phyloP scores from a whole-genome alignment of 371 early-diverging fungal genomes.

The Rhizopus sp. region DNA sequence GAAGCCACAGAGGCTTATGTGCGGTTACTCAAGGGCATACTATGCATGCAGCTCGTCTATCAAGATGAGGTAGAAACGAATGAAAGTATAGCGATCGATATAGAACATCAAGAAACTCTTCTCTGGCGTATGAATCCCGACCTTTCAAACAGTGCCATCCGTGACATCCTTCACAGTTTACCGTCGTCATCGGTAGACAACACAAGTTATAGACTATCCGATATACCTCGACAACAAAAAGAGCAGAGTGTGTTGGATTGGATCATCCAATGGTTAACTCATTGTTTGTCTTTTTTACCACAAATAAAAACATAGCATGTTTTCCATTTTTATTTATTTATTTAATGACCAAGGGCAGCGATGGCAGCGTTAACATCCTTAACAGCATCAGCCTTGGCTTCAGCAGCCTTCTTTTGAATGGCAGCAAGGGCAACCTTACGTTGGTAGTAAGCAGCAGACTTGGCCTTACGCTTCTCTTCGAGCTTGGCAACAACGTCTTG shows the following conservation, averaged over 20 bases:
- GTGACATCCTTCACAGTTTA: constrained; percentile 4
- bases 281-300: constrained; percentile 5
- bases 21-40: constrained; percentile 19
- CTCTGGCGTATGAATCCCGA: constrained; percentile 30
- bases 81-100: constrained; percentile 11
- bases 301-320: not conserved
- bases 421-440: constrained; percentile 67
- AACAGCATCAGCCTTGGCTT: constrained; percentile 49
- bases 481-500: constrained; percentile 93
- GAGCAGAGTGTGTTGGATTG: not conserved
- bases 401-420: constrained; percentile 53
- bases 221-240: not conserved
- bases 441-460: constrained; percentile 90
- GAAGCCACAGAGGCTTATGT: constrained; percentile 28
- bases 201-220: not conserved
- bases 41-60: constrained; percentile 26
- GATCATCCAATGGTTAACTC: not conserved
- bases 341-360: constrained; percentile 64
- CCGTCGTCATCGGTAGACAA: not conserved
- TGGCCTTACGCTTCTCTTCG: constrained; percentile 97
- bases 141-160: not conserved
- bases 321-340: not conserved
- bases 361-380: constrained; percentile 52
- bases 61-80: constrained; percentile 2
- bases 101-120: constrained; percentile 7